phyloP scores from a whole-genome alignment of 768 basidiomycete genomes.

The Boletus tylopilopsis region DNA sequence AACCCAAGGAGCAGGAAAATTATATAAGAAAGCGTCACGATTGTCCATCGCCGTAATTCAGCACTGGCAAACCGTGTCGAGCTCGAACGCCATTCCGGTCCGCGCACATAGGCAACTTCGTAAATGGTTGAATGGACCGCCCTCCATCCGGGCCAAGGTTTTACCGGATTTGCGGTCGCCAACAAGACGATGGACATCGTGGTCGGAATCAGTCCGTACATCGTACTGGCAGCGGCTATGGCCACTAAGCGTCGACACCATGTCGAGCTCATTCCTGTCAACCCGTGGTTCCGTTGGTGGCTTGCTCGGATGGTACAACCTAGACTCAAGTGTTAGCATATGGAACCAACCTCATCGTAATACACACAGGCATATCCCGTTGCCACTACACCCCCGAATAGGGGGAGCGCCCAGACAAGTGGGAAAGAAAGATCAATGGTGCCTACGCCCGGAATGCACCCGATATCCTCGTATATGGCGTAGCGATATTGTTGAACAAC shows the following conservation, averaged over 20 bases:
- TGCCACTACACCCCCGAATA: constrained; percentile 44
- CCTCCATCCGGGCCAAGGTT: constrained; percentile 21
- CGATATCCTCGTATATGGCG: constrained; percentile 45
- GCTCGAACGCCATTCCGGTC: constrained; percentile 9
- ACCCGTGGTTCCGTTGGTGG: not conserved
- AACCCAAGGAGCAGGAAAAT: constrained; percentile 18
- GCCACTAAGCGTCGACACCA: constrained; percentile 16
- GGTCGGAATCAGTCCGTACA: constrained; percentile 14
- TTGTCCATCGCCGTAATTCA: constrained; percentile 21
- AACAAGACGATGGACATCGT: constrained; percentile 7
- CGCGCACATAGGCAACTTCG: constrained; percentile 5
- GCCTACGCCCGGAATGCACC: constrained; percentile 39
- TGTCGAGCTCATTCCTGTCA: not conserved
- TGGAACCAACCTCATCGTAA: not conserved
- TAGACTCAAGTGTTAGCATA: not conserved
- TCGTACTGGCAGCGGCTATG: constrained; percentile 2
- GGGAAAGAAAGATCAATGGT: constrained; percentile 34
- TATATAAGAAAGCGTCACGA: constrained; percentile 6
- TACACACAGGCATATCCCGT: constrained; percentile 35
- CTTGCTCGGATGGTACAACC: constrained; percentile 8
- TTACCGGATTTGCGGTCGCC: constrained; percentile 6
- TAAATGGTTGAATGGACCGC: constrained; percentile 12
- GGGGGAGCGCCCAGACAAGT: constrained; percentile 43
- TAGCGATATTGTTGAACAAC: constrained; percentile 51
- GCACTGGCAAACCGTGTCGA: not conserved